These are phyloP conservation scores for Paecilomyces variotii DNA, from an alignment of 2,329 filamentous ascomycete species.

Conservation along the genomic window DNA sequence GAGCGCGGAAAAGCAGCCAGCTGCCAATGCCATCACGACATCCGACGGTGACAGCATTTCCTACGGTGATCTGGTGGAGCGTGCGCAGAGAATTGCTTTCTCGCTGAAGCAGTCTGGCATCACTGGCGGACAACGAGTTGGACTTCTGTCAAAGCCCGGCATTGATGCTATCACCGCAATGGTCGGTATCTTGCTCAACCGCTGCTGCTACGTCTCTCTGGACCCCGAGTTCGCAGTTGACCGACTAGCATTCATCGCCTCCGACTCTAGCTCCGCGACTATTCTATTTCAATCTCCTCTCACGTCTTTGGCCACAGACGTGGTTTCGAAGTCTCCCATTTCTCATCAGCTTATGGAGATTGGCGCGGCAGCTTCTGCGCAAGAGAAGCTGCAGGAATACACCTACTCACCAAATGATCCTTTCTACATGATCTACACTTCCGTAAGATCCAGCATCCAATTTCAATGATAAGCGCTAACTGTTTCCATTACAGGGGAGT, in stretches of 20 bases:
- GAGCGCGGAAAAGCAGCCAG: conserved; percentile 7
- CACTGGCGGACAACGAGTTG: conserved; percentile 7
- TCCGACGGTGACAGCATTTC: conserved; percentile 11
- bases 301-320: conserved; percentile 4
- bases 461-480: neutral
- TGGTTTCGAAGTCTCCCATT: neutral
- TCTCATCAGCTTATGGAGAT: neutral
- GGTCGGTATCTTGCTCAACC: conserved; percentile 7
- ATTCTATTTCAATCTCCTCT: conserved; percentile 7
- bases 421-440: conserved; percentile 16
- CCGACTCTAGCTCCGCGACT: conserved; percentile 9
- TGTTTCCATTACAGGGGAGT: conserved; percentile 5
- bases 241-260: conserved; percentile 12
- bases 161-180: conserved; percentile 13
- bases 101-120: conserved; percentile 3
- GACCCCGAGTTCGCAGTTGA: conserved; percentile 15
- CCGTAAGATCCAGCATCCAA: conserved; percentile 8
- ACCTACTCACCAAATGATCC: conserved; percentile 6
- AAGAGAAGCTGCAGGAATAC: neutral
- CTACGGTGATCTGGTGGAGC: conserved; percentile 9
- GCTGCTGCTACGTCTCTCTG: conserved; percentile 9
- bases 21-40: conserved; percentile 11
- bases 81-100: conserved; percentile 10
- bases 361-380: neutral
- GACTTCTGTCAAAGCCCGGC: conserved; percentile 12